A percentile compares a stretch with the other conserved stretches of the same genome.
Evolutionary conservation across 495 filamentous ascomycete genomes (phyloP).

Genomic region (Podospora pseudopauciseta): DNA sequence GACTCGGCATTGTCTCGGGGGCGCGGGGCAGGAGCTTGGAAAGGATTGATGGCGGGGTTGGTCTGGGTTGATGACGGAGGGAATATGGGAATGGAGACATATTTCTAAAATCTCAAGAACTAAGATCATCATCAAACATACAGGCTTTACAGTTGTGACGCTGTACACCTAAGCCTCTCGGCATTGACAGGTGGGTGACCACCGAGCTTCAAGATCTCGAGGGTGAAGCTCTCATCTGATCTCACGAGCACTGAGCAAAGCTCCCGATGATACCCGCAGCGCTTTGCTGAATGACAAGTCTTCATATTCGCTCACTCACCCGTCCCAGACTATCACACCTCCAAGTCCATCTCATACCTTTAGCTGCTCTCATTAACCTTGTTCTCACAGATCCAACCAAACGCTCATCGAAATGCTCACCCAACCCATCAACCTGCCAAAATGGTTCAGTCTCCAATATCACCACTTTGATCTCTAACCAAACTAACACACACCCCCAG

Average conservation of each 20-base stretch:
- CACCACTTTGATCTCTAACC: constrained; percentile 13
- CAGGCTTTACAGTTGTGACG: no score
- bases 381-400: background rate
- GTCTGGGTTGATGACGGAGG: background rate
- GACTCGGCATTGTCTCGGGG: background rate
- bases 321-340: background rate
- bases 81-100: background rate
- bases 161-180: background rate
- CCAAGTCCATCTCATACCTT: background rate
- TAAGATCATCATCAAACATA: no score
- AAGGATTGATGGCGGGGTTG: background rate
- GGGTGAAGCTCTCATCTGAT: background rate
- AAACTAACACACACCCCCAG: constrained; percentile 43
- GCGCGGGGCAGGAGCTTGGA: background rate
- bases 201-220: background rate
- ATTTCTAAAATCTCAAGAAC: background rate
- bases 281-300: background rate
- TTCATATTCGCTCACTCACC: background rate
- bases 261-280: constrained; percentile 1
- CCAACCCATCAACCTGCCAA: constrained; percentile 71
- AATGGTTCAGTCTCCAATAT: constrained; percentile 59
- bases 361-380: background rate
- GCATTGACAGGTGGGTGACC: background rate
- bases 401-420: constrained; percentile 39
- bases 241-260: background rate